A percentile compares a stretch with the other conserved stretches of the same genome.
Conservation (phyloP, 2,329 filamentous ascomycete species). For the Beauveria sp. region DNA sequence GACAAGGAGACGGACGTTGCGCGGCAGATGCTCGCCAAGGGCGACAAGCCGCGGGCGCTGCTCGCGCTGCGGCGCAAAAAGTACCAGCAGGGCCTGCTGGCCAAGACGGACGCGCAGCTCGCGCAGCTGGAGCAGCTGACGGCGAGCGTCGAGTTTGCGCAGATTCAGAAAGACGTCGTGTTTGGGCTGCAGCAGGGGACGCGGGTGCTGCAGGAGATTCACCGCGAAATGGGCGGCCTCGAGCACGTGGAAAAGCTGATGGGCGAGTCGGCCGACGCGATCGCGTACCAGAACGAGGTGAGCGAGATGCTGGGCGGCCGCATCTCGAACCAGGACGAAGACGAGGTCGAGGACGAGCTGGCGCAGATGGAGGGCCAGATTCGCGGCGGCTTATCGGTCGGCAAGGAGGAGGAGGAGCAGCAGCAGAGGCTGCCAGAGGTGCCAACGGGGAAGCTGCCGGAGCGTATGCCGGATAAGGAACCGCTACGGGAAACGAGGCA, state of each 20-base stretch:
- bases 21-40: constrained; percentile 68
- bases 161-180: constrained; percentile 93
- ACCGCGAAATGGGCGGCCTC: constrained; percentile 91
- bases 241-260: constrained; percentile 92
- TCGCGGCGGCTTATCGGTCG: background rate
- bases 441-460: constrained; percentile 27
- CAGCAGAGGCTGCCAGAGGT: constrained; percentile 21
- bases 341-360: constrained; percentile 94
- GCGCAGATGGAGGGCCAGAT: constrained; percentile 60
- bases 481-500: constrained; percentile 25
- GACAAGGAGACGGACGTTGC: constrained; percentile 82
- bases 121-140: constrained; percentile 87
- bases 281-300: constrained; percentile 91
- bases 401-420: background rate
- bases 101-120: constrained; percentile 88
- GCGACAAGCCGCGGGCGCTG: constrained; percentile 74
- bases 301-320: constrained; percentile 82
- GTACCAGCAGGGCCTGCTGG: constrained; percentile 84
- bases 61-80: constrained; percentile 90
- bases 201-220: constrained; percentile 79
- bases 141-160: constrained; percentile 84
- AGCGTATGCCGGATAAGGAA: constrained; percentile 15
- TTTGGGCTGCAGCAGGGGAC: constrained; percentile 92
- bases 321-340: constrained; percentile 91
- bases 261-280: constrained; percentile 83